Base-by-base conservation (phyloP, 31 red algal species). In the Endocladia muricata region DNA sequence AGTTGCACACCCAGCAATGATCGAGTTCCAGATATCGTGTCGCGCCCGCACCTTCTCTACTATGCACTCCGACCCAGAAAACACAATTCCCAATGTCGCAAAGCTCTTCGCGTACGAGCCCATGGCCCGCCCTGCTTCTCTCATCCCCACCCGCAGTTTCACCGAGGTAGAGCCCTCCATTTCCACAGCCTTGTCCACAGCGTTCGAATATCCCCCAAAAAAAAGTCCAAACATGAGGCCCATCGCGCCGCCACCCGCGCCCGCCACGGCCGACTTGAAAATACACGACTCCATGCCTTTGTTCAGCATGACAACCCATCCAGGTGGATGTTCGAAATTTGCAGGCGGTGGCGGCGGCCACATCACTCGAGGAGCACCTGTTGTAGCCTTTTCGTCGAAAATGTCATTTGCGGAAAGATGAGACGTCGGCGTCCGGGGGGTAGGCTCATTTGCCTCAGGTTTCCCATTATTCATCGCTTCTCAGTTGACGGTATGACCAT, bases 111-210 rank as follows among this genome's bases (percentile, higher is more conserved):
- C 66, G 58, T 95, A 93, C 22, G 70, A 85, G 44, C 83, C 30
- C 76, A 94, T 95, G 1, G 88, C 44, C 5, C 40, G 52, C 33
- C 60, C 87, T n/a, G 92, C 91, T 49, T 91, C 89, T 37, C 61
- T 39, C 28, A 89, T 68, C 9, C 84, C 92, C 21, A 89, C 86
- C 13, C 92, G 90, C 17, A 99, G 71, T 61, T 95, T 90, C 37
- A 88, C 44, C 1, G 63, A 44, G 6, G 86, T 65, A 1, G 96
- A 79, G 34, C 91, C 91, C 37, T 92, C 52, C 25, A 76, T 86
- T 43, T 99, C 96, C 8, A 99, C 96, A 1, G 96, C 91, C 62
- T 84, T 86, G 65, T 99, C 96, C 11, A 99, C 88, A 13, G 85
- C 96, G 25, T 66, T 55, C 3, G 96, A 69, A 65, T 94, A 99